These are phyloP conservation scores for Colletotrichum tropicicola DNA, from an alignment of 2,329 filamentous ascomycete genomes.

Conservation along the genomic window DNA sequence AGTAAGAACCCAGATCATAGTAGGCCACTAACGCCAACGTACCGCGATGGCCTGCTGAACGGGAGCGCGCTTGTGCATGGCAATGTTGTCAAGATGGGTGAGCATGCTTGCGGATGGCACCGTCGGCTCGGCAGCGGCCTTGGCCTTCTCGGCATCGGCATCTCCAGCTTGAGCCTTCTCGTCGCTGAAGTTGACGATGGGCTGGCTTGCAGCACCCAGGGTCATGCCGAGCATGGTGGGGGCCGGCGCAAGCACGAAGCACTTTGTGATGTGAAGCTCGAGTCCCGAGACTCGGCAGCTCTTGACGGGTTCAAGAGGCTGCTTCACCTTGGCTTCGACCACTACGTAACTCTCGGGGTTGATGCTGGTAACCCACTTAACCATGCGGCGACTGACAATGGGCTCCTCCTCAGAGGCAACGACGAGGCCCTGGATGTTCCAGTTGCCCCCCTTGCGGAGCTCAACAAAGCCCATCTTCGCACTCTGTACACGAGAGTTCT, in stretches of 20 bases:
- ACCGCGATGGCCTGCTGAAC: conserved; percentile 83
- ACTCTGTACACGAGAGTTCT: conserved; percentile 88
- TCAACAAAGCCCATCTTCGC: conserved; percentile 93
- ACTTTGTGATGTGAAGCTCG: conserved; percentile 89
- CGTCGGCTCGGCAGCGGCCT: conserved; percentile 48
- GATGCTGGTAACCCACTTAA: conserved; percentile 85
- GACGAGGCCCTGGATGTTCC: conserved; percentile 85
- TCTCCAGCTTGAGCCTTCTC: conserved; percentile 52
- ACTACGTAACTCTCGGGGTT: conserved; percentile 84
- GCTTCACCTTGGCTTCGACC: conserved; percentile 83
- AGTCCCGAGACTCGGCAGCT: conserved; percentile 81
- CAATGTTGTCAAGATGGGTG: conserved; percentile 89
- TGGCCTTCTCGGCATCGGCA: conserved; percentile 39
- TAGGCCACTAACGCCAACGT: not conserved
- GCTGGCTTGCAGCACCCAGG: conserved; percentile 78
- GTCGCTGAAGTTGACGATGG: conserved; percentile 73
- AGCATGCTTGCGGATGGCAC: conserved; percentile 73
- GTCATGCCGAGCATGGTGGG: conserved; percentile 67
- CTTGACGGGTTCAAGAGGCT: conserved; percentile 87
- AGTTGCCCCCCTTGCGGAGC: conserved; percentile 77
- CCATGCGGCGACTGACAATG: conserved; percentile 88
- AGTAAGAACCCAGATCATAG: too few species aligned
- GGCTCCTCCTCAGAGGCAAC: conserved; percentile 67
- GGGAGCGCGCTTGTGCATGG: conserved; percentile 90
- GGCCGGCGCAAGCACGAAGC: conserved; percentile 77